A percentile compares a stretch with the other conserved stretches of the same genome.
These are phyloP conservation scores for Fraxinus sp. DNA, from an alignment of 305 asterid genomes.

Conservation along the genomic window DNA sequence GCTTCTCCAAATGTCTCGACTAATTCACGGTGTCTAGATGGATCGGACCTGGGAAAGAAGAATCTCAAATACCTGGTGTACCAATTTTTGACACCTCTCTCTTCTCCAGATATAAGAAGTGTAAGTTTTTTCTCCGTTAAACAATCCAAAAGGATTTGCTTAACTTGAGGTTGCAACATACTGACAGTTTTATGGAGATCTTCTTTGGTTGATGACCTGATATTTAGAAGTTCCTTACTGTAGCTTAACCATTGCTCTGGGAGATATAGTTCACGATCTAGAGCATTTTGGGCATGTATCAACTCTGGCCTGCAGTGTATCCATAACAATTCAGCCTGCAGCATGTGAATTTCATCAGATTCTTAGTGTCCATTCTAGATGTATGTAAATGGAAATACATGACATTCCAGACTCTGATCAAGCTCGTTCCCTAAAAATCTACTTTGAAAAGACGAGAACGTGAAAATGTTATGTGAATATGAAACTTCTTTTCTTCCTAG, in stretches of 20 bases:
- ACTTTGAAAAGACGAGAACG: background rate
- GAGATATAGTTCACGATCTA: slow-evolving; percentile 38
- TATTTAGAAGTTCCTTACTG: slow-evolving; percentile 24
- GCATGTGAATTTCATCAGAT: slow-evolving; percentile 27
- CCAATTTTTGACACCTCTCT: slow-evolving; percentile 39
- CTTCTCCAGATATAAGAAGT: slow-evolving; percentile 35
- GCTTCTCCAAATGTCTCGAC: slow-evolving; percentile 51
- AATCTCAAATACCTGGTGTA: slow-evolving; percentile 40
- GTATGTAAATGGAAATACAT: background rate
- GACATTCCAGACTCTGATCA: slow-evolving; percentile 2
- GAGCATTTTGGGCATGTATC: slow-evolving; percentile 38
- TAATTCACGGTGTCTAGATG: slow-evolving; percentile 50
- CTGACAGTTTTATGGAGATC: slow-evolving; percentile 23
- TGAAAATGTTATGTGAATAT: background rate
- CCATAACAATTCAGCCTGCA: slow-evolving; percentile 73
- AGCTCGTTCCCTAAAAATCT: background rate
- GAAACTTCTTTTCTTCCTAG: slow-evolving; percentile 1
- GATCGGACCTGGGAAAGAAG: slow-evolving; percentile 34
- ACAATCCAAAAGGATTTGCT: slow-evolving; percentile 37
- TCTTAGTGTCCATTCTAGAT: slow-evolving; percentile 5
- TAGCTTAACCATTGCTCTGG: slow-evolving; percentile 29
- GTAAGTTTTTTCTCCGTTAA: slow-evolving; percentile 31
- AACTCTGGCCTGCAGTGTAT: slow-evolving; percentile 57
- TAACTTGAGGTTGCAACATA: slow-evolving; percentile 32
- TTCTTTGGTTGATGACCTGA: slow-evolving; percentile 24